Base-by-base conservation (phyloP, 192 early-diverging fungal species). In the Rhizoclosmatium globosum region DNA sequence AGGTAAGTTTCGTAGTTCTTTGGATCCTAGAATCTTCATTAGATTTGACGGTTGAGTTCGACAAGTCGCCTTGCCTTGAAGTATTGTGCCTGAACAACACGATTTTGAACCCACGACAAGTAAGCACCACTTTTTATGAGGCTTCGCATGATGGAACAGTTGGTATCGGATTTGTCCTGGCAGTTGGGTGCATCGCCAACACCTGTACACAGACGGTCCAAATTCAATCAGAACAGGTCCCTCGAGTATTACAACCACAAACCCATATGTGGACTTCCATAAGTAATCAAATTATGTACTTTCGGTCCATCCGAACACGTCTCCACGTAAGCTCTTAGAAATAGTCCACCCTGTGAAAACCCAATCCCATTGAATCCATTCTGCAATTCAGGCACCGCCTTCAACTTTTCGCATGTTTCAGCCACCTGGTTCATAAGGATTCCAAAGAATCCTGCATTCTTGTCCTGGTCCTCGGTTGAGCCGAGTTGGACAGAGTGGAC, bases 41-140 rank as follows among this genome's bases (percentile, higher is more conserved):
- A 44, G 60, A 68, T 41, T 61, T 17, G 7, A 58, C 11, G 61
- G 17, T n/a, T 65, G 67, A 53, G 56, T 9, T 53, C 46, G n/a
- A 41, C 9, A 44, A 44, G 13, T 39, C 66, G 3, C 72, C 38
- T 43, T 84, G 91, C 92, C 74, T 95, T 95, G 78, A 90, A 99
- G 71, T 98, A 99, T 86, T 99, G 98, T 3, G 97, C 98, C 86
- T 95, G 98, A 7, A 99, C 85, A 3, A 96, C 84, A 74, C 93
- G 91, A 71, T 91, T 84, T 17, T 95, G 92, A 23, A 97, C 88
- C 86, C 95, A 98, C 53, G 87, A 84, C 46, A 92, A 87, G 85
- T 99, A 99, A 4, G 92, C 96, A 6, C 95, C 95, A 17, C 82
- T 71, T n/a, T 88, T 82, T 0, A 94, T 91, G 77, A 99, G 88